A percentile compares a stretch with the other conserved stretches of the same genome.
Evolutionary conservation across 2,329 filamentous ascomycete species (phyloP).

Genomic region (Chaetothyriales sp.): DNA sequence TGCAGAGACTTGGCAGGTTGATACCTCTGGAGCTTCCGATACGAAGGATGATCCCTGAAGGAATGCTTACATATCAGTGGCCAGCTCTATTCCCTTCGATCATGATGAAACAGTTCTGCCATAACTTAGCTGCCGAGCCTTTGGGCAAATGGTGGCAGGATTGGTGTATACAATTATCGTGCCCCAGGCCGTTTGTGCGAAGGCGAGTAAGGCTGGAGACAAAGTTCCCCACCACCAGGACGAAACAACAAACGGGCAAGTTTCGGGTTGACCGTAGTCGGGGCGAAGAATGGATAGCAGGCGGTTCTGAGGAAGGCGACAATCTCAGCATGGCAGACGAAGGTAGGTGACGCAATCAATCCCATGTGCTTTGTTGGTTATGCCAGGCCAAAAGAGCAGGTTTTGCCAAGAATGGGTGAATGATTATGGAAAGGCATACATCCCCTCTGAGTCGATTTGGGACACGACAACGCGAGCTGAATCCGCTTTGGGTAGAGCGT

Average conservation of each 20-base stretch:
- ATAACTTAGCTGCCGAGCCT: not conserved
- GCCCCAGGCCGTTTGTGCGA: not conserved
- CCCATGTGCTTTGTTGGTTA: not conserved
- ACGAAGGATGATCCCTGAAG: not conserved
- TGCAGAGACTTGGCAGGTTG: not conserved
- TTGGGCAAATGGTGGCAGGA: not conserved
- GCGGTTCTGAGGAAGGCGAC: not conserved
- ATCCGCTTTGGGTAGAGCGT: not conserved
- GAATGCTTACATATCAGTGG: not conserved
- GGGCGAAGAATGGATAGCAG: not conserved
- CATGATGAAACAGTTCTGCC: not conserved
- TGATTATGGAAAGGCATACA: not conserved
- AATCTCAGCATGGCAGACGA: not conserved
- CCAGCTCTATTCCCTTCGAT: not conserved
- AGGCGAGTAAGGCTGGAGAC: not conserved
- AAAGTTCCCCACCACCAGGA: not conserved
- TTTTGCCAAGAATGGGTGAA: not conserved
- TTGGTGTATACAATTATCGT: not conserved
- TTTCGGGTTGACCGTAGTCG: not conserved
- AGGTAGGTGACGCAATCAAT: not conserved
- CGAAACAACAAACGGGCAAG: not conserved
- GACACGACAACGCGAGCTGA: not conserved
- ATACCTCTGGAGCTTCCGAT: not conserved
- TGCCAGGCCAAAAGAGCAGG: not conserved
- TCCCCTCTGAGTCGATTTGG: not conserved